These are phyloP conservation scores for Pythium chondricola DNA, from an alignment of 352 stramenopile genomes.

Conservation along the genomic window DNA sequence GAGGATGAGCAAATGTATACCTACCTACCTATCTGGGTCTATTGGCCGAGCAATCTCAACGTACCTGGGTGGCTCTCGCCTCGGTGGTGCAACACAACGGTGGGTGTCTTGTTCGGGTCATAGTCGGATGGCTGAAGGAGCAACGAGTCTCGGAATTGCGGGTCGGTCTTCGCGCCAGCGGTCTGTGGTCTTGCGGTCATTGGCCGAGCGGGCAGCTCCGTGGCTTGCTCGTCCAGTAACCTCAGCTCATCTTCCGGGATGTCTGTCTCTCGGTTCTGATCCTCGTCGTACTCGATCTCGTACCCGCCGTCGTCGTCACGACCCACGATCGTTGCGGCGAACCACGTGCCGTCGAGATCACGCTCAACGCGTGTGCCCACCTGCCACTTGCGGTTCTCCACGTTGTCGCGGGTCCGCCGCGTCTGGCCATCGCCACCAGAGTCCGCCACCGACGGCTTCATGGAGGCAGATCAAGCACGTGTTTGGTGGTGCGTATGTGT, in stretches of 20 bases:
- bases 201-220: slow-evolving; percentile 10
- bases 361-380: slow-evolving; percentile 52
- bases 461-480: too few species aligned
- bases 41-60: too few species aligned
- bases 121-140: slow-evolving; percentile 56
- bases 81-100: slow-evolving; percentile 68
- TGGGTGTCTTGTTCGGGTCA: slow-evolving; percentile 63
- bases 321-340: slow-evolving; percentile 53
- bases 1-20: too few species aligned
- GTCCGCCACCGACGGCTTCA: slow-evolving; percentile 19
- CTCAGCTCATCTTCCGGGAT: slow-evolving; percentile 45
- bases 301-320: slow-evolving; percentile 46
- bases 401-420: slow-evolving; percentile 11
- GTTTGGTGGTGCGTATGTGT: too few species aligned
- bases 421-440: slow-evolving; percentile 2
- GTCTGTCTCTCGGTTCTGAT: slow-evolving; percentile 63
- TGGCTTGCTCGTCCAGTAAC: slow-evolving; percentile 17
- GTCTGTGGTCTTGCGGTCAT: slow-evolving; percentile 7
- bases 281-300: slow-evolving; percentile 77
- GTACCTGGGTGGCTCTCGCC: slow-evolving; percentile 63
- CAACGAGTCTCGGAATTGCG: slow-evolving; percentile 47
- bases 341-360: slow-evolving; percentile 74
- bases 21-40: too few species aligned
- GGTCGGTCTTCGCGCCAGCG: slow-evolving; percentile 19
- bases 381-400: slow-evolving; percentile 24